A percentile compares a stretch with the other conserved stretches of the same genome.
These are phyloP conservation scores for Podila minutissima DNA, from an alignment of 192 early-diverging fungal species.

Conservation along the genomic window DNA sequence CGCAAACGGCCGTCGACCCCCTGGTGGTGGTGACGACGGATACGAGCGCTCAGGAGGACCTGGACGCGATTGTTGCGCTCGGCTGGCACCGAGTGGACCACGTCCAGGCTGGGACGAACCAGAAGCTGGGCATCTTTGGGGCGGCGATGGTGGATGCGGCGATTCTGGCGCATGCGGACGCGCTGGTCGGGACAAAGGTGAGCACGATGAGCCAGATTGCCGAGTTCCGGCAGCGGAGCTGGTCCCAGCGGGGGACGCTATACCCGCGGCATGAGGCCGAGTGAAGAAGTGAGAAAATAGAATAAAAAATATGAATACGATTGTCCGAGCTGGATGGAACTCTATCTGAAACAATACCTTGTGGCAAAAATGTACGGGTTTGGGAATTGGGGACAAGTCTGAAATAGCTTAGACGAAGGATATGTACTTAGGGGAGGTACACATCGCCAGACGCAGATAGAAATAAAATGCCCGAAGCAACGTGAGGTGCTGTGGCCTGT, in stretches of 20 bases:
- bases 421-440: no score
- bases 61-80: neutral
- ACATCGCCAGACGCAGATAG: no score
- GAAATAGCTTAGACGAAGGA: no score
- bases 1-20: neutral
- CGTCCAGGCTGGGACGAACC: neutral
- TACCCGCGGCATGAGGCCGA: neutral
- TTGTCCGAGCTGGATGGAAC: no score
- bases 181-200: neutral
- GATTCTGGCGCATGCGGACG: conserved; percentile 1
- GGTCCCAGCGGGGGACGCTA: neutral
- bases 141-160: neutral
- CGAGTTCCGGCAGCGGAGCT: neutral
- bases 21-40: neutral
- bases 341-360: no score
- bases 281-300: no score
- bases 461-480: no score
- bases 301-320: no score
- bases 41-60: neutral
- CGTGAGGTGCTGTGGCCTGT: no score
- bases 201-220: neutral
- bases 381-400: no score
- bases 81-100: conserved; percentile 2
- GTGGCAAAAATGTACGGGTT: no score
- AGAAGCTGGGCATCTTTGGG: neutral